Percentiles rank a stretch among this genome's conserved stretches.
phyloP scores from a whole-genome alignment of 768 basidiomycete species.

The Candolleomyces efflorescens region DNA sequence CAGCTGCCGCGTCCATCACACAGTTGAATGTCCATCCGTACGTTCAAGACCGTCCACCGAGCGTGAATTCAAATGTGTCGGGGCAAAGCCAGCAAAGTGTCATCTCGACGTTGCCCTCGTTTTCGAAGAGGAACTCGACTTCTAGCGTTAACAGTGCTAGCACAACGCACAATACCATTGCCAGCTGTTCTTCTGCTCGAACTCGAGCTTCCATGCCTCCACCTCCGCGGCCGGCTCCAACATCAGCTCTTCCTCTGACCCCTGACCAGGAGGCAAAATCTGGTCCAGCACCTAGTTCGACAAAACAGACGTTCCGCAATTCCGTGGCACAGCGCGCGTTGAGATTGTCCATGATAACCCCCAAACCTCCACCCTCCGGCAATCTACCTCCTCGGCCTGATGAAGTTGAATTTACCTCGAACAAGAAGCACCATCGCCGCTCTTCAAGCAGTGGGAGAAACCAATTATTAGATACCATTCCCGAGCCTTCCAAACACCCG shows the following conservation, averaged over 20 bases:
- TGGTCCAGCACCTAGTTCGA: conserved; percentile 13
- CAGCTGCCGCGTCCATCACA: conserved; percentile 22
- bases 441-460: conserved; percentile 33
- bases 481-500: conserved; percentile 41
- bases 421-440: conserved; percentile 22
- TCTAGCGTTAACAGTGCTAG: conserved; percentile 43
- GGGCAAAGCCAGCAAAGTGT: conserved; percentile 38
- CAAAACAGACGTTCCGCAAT: conserved; percentile 47
- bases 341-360: conserved; percentile 56
- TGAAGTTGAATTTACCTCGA: conserved; percentile 33
- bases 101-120: conserved; percentile 42
- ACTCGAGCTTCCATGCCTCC: conserved; percentile 64
- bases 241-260: conserved; percentile 64
- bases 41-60: conserved; percentile 28
- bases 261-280: conserved; percentile 34
- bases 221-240: conserved; percentile 71
- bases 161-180: conserved; percentile 13
- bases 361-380: conserved; percentile 58
- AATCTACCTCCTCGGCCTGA: conserved; percentile 67
- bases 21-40: conserved; percentile 26
- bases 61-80: conserved; percentile 36
- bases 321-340: conserved; percentile 55
- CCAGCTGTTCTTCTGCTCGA: conserved; percentile 11
- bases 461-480: conserved; percentile 33
- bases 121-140: conserved; percentile 49